These are phyloP conservation scores for Micromonas pusilla DNA, from an alignment of 139 green algal species.

Conservation along the genomic window DNA sequence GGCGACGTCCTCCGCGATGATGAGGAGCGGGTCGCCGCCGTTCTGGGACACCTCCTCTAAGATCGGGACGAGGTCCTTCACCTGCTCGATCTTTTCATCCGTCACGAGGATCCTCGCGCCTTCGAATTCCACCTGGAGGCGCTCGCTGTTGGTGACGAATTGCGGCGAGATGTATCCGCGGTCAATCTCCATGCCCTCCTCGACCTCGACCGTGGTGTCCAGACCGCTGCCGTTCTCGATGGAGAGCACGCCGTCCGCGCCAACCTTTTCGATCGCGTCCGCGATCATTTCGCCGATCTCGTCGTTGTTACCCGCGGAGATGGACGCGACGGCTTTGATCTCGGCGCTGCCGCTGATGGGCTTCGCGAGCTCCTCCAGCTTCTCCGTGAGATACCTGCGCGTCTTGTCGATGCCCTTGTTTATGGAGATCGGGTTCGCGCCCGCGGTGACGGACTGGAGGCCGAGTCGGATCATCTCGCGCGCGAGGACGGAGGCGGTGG, in stretches of 20 bases:
- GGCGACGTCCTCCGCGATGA: constrained; percentile 93
- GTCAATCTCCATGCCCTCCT: constrained; percentile 92
- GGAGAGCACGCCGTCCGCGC: constrained; percentile 83
- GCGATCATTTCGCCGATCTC: constrained; percentile 76
- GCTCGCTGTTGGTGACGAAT: constrained; percentile 92
- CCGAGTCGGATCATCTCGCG: constrained; percentile 87
- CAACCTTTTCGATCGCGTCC: constrained; percentile 79
- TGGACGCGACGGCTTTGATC: constrained; percentile 78
- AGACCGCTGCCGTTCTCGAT: constrained; percentile 74
- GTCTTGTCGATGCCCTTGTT: constrained; percentile 98
- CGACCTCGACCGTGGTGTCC: constrained; percentile 81
- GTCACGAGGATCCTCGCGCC: constrained; percentile 88
- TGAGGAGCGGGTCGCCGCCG: constrained; percentile 65
- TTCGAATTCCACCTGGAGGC: constrained; percentile 82
- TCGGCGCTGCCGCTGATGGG: constrained; percentile 79
- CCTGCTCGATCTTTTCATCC: constrained; percentile 82
- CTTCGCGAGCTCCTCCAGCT: constrained; percentile 73
- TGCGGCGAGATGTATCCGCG: constrained; percentile 94
- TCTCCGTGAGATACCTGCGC: constrained; percentile 64
- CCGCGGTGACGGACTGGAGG: constrained; percentile 65
- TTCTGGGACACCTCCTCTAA: constrained; percentile 57
- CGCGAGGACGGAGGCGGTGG: constrained; percentile 89
- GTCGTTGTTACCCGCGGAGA: constrained; percentile 78
- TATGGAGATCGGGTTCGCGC: constrained; percentile 88
- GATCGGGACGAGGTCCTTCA: constrained; percentile 69